phyloP scores from a whole-genome alignment of 2,329 filamentous ascomycete species.

The Acephala macrosclerotiorum region DNA sequence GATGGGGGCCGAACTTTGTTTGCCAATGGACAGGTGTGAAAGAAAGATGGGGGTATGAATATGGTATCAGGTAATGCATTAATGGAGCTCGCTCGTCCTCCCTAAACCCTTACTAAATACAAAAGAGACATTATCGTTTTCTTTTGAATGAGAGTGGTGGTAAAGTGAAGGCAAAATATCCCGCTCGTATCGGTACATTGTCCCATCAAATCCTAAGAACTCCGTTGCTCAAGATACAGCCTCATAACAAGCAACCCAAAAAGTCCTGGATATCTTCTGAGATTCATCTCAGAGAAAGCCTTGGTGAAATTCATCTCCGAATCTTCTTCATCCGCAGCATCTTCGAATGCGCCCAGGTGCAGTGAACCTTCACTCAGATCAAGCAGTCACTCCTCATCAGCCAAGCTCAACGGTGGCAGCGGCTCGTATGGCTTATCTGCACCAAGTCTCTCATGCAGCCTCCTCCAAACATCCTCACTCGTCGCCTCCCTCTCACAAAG shows the following conservation, averaged over 20 bases:
- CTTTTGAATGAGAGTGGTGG: background rate
- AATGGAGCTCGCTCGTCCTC: background rate
- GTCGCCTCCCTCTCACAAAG: slow-evolving; percentile 20
- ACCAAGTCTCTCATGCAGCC: slow-evolving; percentile 24
- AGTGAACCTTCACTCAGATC: background rate
- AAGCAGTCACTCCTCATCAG: slow-evolving; percentile 8
- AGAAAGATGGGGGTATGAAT: background rate
- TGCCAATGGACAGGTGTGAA: slow-evolving; percentile 49
- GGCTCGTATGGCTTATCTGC: slow-evolving; percentile 17
- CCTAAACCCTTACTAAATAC: background rate
- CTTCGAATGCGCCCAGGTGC: background rate
- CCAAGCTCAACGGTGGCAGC: slow-evolving; percentile 17
- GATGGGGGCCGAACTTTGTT: slow-evolving; percentile 50
- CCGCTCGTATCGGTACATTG: background rate
- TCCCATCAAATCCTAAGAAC: background rate
- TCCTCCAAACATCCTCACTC: slow-evolving; percentile 25
- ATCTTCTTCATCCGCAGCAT: background rate
- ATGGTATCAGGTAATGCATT: background rate
- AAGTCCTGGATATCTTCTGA: background rate
- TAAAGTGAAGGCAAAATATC: background rate
- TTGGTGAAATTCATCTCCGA: background rate
- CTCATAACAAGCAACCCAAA: background rate
- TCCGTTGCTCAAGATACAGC: background rate
- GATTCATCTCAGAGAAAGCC: background rate
- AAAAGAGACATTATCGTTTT: background rate